Conservation (phyloP, 2,329 filamentous ascomycete species). For the Ophiostoma sp. region DNA sequence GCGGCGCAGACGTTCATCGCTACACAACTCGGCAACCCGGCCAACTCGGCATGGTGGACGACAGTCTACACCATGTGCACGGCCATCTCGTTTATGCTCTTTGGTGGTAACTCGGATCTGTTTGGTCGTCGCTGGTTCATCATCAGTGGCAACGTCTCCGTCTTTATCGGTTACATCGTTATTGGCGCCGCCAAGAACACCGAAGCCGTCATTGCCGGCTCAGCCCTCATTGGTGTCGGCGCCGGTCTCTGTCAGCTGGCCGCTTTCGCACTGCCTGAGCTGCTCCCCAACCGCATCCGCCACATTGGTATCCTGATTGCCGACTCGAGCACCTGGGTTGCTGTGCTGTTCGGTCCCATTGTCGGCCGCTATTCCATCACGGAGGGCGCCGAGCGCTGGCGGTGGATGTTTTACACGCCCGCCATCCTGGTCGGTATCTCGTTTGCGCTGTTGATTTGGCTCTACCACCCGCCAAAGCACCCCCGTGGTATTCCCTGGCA, state of each 20-base stretch:
- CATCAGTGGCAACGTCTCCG: slow-evolving; percentile 43
- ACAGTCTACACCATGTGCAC: slow-evolving; percentile 24
- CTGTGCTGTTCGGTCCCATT: slow-evolving; percentile 48
- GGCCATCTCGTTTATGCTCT: slow-evolving; percentile 24
- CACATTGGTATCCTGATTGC: slow-evolving; percentile 47
- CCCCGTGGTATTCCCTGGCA: slow-evolving; percentile 38
- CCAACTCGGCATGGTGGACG: slow-evolving; percentile 24
- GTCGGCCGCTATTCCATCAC: slow-evolving; percentile 44
- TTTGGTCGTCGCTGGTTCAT: slow-evolving; percentile 49
- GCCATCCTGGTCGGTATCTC: slow-evolving; percentile 47
- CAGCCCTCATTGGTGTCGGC: slow-evolving; percentile 45
- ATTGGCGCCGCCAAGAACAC: slow-evolving; percentile 42
- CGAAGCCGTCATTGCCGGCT: slow-evolving; percentile 42
- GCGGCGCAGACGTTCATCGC: slow-evolving; percentile 20
- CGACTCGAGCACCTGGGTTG: slow-evolving; percentile 44
- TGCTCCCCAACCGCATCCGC: slow-evolving; percentile 50
- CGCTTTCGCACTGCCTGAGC: slow-evolving; percentile 48
- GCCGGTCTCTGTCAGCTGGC: slow-evolving; percentile 45
- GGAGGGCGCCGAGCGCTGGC: slow-evolving; percentile 40
- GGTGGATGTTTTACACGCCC: slow-evolving; percentile 47
- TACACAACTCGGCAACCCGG: slow-evolving; percentile 21
- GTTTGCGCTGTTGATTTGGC: slow-evolving; percentile 44
- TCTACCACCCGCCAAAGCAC: slow-evolving; percentile 37
- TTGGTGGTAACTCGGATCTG: slow-evolving; percentile 44
- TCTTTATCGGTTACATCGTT: slow-evolving; percentile 41